These are phyloP conservation scores for Hypomontagnella submonticulosa DNA, from an alignment of 495 filamentous ascomycete genomes.

Conservation along the genomic window DNA sequence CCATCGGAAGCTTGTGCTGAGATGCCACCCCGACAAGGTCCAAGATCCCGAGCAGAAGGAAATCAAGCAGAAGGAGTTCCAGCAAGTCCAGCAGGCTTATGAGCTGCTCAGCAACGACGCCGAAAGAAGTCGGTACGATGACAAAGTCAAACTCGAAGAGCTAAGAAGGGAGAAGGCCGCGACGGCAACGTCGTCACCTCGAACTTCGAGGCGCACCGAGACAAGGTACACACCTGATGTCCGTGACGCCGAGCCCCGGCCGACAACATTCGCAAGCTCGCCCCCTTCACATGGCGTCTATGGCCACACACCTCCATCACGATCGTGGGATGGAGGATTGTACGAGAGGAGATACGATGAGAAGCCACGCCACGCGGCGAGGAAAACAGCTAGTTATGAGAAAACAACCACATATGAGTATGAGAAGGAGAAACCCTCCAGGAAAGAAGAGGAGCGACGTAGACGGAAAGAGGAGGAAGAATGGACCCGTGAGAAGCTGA, in stretches of 20 bases:
- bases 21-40: conserved; percentile 96
- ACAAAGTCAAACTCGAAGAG: conserved; percentile 71
- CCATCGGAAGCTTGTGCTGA: conserved; percentile 91
- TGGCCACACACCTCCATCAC: conserved; percentile 47
- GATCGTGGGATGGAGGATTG: conserved; percentile 57
- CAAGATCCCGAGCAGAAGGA: conserved; percentile 73
- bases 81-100: conserved; percentile 92
- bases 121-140: conserved; percentile 79
- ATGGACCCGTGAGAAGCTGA: conserved; percentile 47
- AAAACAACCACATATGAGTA: conserved; percentile 58
- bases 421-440: conserved; percentile 52
- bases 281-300: conserved; percentile 46
- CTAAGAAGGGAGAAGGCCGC: conserved; percentile 53
- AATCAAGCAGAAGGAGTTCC: conserved; percentile 84
- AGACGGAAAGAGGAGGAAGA: conserved; percentile 53
- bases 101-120: conserved; percentile 86
- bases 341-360: conserved; percentile 48
- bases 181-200: conserved; percentile 46
- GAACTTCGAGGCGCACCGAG: conserved; percentile 50
- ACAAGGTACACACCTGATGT: conserved; percentile 46
- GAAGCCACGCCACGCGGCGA: conserved; percentile 43
- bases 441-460: conserved; percentile 51
- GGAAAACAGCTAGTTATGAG: conserved; percentile 56
- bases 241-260: conserved; percentile 43
- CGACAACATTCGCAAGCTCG: conserved; percentile 41